Evolutionary conservation across 495 filamentous ascomycete species (phyloP), one percentile per base, ranked within the genome.

Genomic region (Oidiodendron maius): DNA sequence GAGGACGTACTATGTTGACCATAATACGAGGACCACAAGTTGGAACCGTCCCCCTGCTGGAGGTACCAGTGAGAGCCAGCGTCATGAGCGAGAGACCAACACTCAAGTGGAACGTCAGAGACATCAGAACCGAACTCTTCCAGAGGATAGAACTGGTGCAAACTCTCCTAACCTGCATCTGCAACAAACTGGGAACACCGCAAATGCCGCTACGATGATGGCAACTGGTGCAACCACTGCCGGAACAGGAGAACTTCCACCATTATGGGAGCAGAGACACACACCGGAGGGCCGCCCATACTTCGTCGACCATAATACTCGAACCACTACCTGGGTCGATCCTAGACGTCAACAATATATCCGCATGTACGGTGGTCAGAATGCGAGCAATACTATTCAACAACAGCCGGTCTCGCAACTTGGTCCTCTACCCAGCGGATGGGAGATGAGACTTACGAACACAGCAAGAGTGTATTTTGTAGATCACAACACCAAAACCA

Each of bases 281-380:
- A 98, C 93, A 3, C 89, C 93, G 2, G 93, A 98, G 73, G 91
- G 91, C 23, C 79, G 93, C 43, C 71, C 91, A 17, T 98, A 98
- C 65, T 98, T 96, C 66, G 93, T 98, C n/a, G 93, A 98, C 63
- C 93, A 98, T 68, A 98, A 97, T 64, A 97, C 94, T 13, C 83
- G 93, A 46, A 97, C 94, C 4, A 98, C 93, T 6, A 98, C 93
- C 4, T 98, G 93, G 93, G 93, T 98, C n/a, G 93, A 98, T 64
- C 93, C 93, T 22, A 85, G 93, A 46, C 85, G 93, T 40, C 91
- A 96, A 70, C 93, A 97, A 65, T 98, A 95, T 68, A 96, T 98
- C 51, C 78, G 93, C 26, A 96, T 95, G 89, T 97, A 96, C 61
- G 91, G 89, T 4, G 83, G 84, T 13, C 78, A 82, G 48, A 84